Evolutionary conservation across 805 yeast species (phyloP).

Genomic region (Monosporozyma yasuniensis): DNA sequence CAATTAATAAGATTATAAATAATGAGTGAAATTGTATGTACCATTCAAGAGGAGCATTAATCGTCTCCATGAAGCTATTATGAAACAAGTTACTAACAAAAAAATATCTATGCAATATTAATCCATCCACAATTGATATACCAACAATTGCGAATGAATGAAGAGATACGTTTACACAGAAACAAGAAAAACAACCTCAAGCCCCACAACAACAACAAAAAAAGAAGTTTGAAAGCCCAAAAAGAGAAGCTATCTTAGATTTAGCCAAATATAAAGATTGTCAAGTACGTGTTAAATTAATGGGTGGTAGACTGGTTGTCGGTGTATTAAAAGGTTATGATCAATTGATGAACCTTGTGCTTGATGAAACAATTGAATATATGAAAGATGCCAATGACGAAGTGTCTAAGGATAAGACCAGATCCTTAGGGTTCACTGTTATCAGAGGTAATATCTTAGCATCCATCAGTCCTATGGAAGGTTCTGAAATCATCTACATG

Average conservation of each 20-base stretch:
- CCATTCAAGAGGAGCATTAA: background rate
- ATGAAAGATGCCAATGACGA: constrained; percentile 55
- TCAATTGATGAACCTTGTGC: constrained; percentile 69
- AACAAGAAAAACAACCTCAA: constrained; percentile 5
- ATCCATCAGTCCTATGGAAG: constrained; percentile 28
- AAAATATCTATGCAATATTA: constrained; percentile 6
- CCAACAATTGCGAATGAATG: background rate
- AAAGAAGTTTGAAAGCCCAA: constrained; percentile 59
- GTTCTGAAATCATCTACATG: constrained; percentile 27
- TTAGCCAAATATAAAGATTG: constrained; percentile 68
- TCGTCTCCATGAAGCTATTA: too few relatives aligned
- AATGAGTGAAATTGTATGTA: constrained; percentile 3
- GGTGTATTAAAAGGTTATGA: constrained; percentile 82
- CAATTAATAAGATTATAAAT: background rate
- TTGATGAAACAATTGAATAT: constrained; percentile 62
- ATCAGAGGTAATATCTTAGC: constrained; percentile 77
- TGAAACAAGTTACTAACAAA: constrained; percentile 5
- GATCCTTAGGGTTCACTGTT: constrained; percentile 70
- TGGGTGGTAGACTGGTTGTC: constrained; percentile 76
- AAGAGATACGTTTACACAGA: constrained; percentile 3
- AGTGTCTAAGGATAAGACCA: constrained; percentile 51
- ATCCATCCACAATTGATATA: background rate
- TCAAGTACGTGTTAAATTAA: constrained; percentile 64
- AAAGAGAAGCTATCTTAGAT: constrained; percentile 83
- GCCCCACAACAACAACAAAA: constrained; percentile 14